Evolutionary conservation across 2,329 filamentous ascomycete species (phyloP).

Genomic region (Ophiostoma populinum): DNA sequence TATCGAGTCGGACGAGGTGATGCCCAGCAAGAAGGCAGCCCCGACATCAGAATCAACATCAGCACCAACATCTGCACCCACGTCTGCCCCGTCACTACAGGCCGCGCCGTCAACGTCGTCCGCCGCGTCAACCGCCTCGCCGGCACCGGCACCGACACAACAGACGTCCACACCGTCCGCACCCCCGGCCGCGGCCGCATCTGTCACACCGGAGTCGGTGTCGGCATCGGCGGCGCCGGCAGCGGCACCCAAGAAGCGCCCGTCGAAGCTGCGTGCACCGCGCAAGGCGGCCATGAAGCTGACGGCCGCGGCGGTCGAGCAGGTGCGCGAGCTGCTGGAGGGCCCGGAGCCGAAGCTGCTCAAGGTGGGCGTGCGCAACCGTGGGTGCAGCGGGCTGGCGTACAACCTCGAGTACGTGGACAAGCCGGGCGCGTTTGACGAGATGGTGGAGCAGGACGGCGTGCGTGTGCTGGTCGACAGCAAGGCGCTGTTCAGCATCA

Average conservation of each 20-base stretch:
- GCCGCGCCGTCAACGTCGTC: background rate
- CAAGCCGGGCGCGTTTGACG: slow-evolving; percentile 73
- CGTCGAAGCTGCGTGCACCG: slow-evolving; percentile 46
- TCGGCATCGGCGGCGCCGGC: slow-evolving; percentile 19
- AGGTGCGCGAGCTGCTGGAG: slow-evolving; percentile 59
- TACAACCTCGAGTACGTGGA: slow-evolving; percentile 95
- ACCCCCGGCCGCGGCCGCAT: background rate
- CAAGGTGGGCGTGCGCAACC: slow-evolving; percentile 82
- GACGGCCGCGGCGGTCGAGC: slow-evolving; percentile 61
- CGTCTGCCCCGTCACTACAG: background rate
- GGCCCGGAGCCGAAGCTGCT: slow-evolving; percentile 86
- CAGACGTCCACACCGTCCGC: background rate
- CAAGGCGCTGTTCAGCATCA: slow-evolving; percentile 94
- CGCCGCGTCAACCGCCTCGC: background rate
- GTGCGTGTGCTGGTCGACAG: slow-evolving; percentile 93
- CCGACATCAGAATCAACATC: background rate
- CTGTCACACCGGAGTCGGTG: too few relatives aligned
- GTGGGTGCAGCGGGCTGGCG: slow-evolving; percentile 81
- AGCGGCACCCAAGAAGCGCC: slow-evolving; percentile 32
- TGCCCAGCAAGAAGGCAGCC: too few relatives aligned
- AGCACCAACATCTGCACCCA: background rate
- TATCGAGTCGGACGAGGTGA: slow-evolving; percentile 12
- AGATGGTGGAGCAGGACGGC: slow-evolving; percentile 86
- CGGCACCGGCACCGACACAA: background rate
- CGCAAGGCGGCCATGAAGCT: slow-evolving; percentile 86